A percentile compares a stretch with the other conserved stretches of the same genome.
These are phyloP conservation scores for Porogramme epimiltina DNA, from an alignment of 1,284 basidiomycete genomes.

Conservation along the genomic window DNA sequence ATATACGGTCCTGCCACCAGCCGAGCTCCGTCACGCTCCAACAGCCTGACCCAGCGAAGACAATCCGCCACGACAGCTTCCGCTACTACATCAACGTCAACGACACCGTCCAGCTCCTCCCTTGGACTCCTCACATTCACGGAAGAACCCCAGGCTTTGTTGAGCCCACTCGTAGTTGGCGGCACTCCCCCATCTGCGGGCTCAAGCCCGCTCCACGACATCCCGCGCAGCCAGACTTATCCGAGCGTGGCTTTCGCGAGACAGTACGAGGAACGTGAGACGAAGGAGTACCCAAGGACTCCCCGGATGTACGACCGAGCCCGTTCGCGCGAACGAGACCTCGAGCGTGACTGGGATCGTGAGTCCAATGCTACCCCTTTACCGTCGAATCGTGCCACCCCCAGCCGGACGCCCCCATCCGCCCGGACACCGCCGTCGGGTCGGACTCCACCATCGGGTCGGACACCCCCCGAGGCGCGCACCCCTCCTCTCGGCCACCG, in stretches of 20 bases:
- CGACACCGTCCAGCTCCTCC: slow-evolving; percentile 26
- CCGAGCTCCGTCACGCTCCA: slow-evolving; percentile 21
- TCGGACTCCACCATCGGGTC: slow-evolving; percentile 1
- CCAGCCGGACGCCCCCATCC: slow-evolving; percentile 2
- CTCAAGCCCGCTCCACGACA: slow-evolving; percentile 30
- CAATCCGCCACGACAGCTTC: slow-evolving; percentile 21
- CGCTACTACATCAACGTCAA: slow-evolving; percentile 15
- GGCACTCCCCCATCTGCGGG: slow-evolving; percentile 30
- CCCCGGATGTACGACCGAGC: slow-evolving; percentile 14
- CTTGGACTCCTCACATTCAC: slow-evolving; percentile 37
- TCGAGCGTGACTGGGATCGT: slow-evolving; percentile 4
- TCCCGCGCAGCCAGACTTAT: slow-evolving; percentile 37
- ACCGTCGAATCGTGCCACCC: slow-evolving; percentile 15
- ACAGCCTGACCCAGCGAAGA: slow-evolving; percentile 20
- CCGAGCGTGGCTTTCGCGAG: slow-evolving; percentile 22
- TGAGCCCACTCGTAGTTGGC: slow-evolving; percentile 51
- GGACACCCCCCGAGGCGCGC: not conserved
- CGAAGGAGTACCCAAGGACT: slow-evolving; percentile 24
- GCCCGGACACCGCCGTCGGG: slow-evolving; percentile 18
- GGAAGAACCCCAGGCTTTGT: slow-evolving; percentile 57
- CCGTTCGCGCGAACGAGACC: slow-evolving; percentile 3
- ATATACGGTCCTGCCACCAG: slow-evolving; percentile 11
- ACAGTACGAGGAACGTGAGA: slow-evolving; percentile 28
- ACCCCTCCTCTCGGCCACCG: slow-evolving; percentile 16
- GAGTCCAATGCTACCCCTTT: slow-evolving; percentile 17